These are phyloP conservation scores for Mimosa bimucronata DNA, from an alignment of 306 rosid genomes.

Conservation along the genomic window DNA sequence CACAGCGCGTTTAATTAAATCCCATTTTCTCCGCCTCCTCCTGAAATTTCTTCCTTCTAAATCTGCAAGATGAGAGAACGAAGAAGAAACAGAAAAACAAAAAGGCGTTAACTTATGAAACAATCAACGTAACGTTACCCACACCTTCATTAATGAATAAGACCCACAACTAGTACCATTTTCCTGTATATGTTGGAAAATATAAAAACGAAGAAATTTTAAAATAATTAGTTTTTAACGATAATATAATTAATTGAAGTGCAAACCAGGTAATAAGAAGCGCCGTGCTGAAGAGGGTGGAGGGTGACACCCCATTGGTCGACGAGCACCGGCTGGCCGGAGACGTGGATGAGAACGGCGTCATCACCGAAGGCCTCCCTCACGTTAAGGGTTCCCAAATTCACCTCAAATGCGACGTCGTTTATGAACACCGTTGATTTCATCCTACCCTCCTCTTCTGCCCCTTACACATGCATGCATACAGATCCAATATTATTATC, in stretches of 20 bases:
- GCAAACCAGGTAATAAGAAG: slow-evolving; percentile 74
- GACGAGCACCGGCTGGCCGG: slow-evolving; percentile 85
- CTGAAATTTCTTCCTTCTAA: slow-evolving; percentile 40
- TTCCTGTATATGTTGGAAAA: background rate
- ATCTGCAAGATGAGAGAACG: slow-evolving; percentile 51
- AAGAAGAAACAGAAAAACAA: background rate
- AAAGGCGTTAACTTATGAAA: background rate
- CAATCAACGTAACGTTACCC: background rate
- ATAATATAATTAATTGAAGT: background rate
- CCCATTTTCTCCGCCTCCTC: slow-evolving; percentile 12
- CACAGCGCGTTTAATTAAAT: slow-evolving; percentile 30
- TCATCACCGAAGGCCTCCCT: slow-evolving; percentile 88
- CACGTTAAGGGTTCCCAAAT: slow-evolving; percentile 71
- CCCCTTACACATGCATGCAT: slow-evolving; percentile 17
- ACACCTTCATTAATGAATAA: background rate
- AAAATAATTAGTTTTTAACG: background rate
- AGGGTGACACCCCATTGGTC: slow-evolving; percentile 90
- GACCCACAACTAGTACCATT: background rate
- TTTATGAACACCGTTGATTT: slow-evolving; percentile 84
- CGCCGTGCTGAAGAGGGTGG: slow-evolving; percentile 83
- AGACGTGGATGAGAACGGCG: slow-evolving; percentile 71
- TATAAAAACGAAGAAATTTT: background rate
- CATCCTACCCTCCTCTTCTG: slow-evolving; percentile 42
- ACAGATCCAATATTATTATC: background rate
- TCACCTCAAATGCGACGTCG: slow-evolving; percentile 84